Percentiles rank a stretch among this genome's conserved stretches.
phyloP scores from a whole-genome alignment of 352 stramenopile genomes.

The Globisporangium recalcitrans region DNA sequence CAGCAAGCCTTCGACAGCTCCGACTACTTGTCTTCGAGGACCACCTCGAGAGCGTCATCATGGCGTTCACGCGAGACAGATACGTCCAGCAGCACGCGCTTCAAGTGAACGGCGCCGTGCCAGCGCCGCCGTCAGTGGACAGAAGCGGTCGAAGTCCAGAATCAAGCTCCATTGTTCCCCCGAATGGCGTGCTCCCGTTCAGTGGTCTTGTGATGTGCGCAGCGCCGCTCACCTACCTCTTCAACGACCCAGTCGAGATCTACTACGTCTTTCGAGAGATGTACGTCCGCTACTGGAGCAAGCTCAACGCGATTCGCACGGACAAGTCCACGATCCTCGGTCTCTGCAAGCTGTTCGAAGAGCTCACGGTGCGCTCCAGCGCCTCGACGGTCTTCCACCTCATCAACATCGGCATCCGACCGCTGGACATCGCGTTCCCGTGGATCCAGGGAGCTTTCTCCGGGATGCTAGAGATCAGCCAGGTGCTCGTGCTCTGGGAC shows the following conservation, averaged over 20 bases:
- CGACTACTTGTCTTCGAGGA: constrained; percentile 83
- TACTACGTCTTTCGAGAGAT: constrained; percentile 78
- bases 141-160: not conserved
- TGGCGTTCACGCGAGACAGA: constrained; percentile 65
- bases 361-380: constrained; percentile 46
- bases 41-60: constrained; percentile 57
- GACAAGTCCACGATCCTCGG: constrained; percentile 52
- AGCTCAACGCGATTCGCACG: constrained; percentile 57
- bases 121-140: not conserved
- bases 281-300: constrained; percentile 78
- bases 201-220: constrained; percentile 70
- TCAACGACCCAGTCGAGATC: constrained; percentile 51
- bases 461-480: constrained; percentile 62
- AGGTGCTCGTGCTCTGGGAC: constrained; percentile 78
- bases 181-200: constrained; percentile 68
- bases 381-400: constrained; percentile 55
- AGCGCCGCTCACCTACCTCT: constrained; percentile 67
- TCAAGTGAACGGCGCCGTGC: constrained; percentile 49
- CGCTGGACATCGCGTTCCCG: constrained; percentile 68
- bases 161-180: constrained; percentile 27
- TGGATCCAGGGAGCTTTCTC: constrained; percentile 82
- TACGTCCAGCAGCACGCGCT: constrained; percentile 37
- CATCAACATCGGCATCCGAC: constrained; percentile 47
- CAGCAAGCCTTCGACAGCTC: constrained; percentile 69
- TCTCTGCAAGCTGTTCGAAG: constrained; percentile 75